Evolutionary conservation across 805 yeast species (phyloP).

Genomic region (Sugiyamaella floridensis): DNA sequence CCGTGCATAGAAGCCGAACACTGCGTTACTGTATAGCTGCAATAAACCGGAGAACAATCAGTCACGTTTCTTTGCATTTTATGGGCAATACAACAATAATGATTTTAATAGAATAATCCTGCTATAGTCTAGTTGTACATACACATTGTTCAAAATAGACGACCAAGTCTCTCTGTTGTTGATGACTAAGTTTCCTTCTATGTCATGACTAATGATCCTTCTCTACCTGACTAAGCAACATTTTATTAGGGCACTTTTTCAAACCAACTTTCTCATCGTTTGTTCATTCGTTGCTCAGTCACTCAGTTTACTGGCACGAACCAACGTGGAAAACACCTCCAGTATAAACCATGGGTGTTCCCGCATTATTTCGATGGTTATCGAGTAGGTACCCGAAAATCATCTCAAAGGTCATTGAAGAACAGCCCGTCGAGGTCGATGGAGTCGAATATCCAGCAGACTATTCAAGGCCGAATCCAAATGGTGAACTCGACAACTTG

Average conservation of each 20-base stretch:
- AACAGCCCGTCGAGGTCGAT: slow-evolving; percentile 43
- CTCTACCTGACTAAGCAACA: too few species aligned
- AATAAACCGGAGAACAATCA: too few species aligned
- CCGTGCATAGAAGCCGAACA: neutral
- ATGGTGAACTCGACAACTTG: slow-evolving; percentile 90
- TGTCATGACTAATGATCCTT: too few species aligned
- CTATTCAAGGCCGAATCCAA: slow-evolving; percentile 76
- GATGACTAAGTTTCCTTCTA: too few species aligned
- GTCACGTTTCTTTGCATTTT: too few species aligned
- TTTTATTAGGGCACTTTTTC: too few species aligned
- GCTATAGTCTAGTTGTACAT: too few species aligned
- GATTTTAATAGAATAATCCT: too few species aligned
- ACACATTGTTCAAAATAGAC: too few species aligned
- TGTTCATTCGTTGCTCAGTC: neutral
- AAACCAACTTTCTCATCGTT: too few species aligned
- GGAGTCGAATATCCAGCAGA: slow-evolving; percentile 59
- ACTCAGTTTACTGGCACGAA: neutral
- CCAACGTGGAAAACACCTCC: neutral
- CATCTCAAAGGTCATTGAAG: slow-evolving; percentile 85
- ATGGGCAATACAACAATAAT: too few species aligned
- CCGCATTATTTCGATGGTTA: slow-evolving; percentile 95
- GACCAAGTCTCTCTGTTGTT: too few species aligned
- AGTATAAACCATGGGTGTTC: slow-evolving; percentile 66
- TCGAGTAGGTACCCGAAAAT: slow-evolving; percentile 90
- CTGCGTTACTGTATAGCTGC: neutral